Percentiles rank a stretch among this genome's conserved stretches.
These are phyloP conservation scores for Tolypocladium pustulatum DNA, from an alignment of 2,329 filamentous ascomycete genomes.

Conservation along the genomic window DNA sequence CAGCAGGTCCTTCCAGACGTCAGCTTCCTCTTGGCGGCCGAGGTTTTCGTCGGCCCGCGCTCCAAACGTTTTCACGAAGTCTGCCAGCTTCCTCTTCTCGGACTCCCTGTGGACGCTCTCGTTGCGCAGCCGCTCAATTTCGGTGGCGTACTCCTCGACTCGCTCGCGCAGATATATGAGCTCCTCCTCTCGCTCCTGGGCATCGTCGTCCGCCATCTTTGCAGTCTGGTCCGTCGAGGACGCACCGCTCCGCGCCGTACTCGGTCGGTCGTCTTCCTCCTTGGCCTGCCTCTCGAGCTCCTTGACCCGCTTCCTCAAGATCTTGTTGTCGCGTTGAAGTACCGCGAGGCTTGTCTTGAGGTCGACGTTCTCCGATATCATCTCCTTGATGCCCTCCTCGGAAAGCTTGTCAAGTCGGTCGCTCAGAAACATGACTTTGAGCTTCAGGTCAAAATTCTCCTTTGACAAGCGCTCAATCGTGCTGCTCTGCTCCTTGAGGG, in stretches of 20 bases:
- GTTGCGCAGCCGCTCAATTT: constrained; percentile 71
- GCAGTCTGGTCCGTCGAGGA: constrained; percentile 50
- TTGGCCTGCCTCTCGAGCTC: constrained; percentile 76
- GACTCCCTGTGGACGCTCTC: constrained; percentile 71
- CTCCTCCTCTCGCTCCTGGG: constrained; percentile 71
- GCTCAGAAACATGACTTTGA: constrained; percentile 95
- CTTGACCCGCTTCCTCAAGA: constrained; percentile 67
- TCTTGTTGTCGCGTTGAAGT: constrained; percentile 82
- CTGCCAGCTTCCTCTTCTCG: constrained; percentile 78
- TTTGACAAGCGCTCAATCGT: constrained; percentile 95
- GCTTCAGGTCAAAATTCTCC: constrained; percentile 95
- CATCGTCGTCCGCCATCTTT: constrained; percentile 46
- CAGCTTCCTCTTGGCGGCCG: constrained; percentile 52
- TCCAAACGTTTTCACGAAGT: constrained; percentile 54
- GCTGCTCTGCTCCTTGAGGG: constrained; percentile 92
- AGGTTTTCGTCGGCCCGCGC: constrained; percentile 38
- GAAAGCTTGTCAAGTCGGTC: constrained; percentile 87
- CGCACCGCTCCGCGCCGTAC: constrained; percentile 44
- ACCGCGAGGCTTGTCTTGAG: constrained; percentile 84
- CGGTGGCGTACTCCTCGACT: constrained; percentile 71
- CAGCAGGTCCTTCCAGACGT: constrained; percentile 91
- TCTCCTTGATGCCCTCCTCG: constrained; percentile 93
- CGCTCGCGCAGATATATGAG: constrained; percentile 75
- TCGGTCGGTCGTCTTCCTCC: constrained; percentile 52
- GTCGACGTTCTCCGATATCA: constrained; percentile 96